Evolutionary conservation across 441 rosid genomes (phyloP).

Genomic region (Populus hybrid): DNA sequence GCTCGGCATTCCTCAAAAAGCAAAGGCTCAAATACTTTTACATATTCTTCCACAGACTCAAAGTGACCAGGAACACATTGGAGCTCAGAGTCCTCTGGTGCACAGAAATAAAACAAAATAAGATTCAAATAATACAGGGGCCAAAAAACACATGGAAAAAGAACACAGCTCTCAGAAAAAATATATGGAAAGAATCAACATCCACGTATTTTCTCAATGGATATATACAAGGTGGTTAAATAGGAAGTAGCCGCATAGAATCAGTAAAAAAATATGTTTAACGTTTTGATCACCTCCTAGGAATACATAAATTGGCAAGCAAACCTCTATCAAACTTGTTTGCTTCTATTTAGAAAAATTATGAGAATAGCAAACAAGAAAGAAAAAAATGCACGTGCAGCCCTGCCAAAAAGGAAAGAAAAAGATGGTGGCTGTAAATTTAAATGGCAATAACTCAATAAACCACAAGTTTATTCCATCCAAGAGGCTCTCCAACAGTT

Average conservation of each 20-base stretch:
- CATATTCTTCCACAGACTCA: conserved; percentile 89
- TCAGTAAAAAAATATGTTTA: too few relatives aligned
- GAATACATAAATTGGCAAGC: conserved; percentile 3
- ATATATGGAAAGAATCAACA: background rate
- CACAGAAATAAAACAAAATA: conserved; percentile 20
- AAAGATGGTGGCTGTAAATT: background rate
- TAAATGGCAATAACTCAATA: conserved; percentile 2
- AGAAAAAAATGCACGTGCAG: background rate
- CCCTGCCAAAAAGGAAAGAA: background rate
- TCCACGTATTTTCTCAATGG: background rate
- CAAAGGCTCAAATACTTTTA: conserved; percentile 92
- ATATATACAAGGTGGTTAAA: background rate
- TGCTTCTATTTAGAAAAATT: too few relatives aligned
- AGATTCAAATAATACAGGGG: conserved; percentile 2
- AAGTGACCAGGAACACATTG: conserved; percentile 87
- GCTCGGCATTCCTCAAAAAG: conserved; percentile 99
- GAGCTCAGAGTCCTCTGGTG: conserved; percentile 82
- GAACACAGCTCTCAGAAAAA: background rate
- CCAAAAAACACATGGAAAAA: too few relatives aligned
- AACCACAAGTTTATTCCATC: conserved; percentile 25
- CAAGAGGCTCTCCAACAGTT: conserved; percentile 20
- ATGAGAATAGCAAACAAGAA: background rate
- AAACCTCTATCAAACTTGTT: background rate
- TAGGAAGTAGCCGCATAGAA: too few relatives aligned
- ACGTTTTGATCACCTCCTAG: background rate